phyloP scores from a whole-genome alignment of 2,329 filamentous ascomycete genomes.

The Alternaria ventricosa region DNA sequence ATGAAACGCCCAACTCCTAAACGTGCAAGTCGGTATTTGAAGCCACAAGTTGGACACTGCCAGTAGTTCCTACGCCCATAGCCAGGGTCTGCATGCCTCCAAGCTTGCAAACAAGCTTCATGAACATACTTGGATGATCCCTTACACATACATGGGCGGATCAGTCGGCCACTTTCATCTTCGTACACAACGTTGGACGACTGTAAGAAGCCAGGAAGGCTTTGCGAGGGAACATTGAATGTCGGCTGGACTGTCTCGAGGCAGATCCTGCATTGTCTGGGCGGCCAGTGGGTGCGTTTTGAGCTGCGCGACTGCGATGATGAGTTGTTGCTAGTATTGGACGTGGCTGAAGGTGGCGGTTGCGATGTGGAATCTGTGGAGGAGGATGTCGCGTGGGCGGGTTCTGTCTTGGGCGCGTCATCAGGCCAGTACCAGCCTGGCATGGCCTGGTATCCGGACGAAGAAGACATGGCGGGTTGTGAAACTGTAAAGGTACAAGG shows the following conservation, averaged over 20 bases:
- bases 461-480: slow-evolving; percentile 49
- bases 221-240: slow-evolving; percentile 62
- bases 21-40: slow-evolving; percentile 79
- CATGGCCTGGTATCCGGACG: slow-evolving; percentile 47
- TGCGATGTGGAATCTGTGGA: slow-evolving; percentile 21
- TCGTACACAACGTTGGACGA: slow-evolving; percentile 70
- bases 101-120: slow-evolving; percentile 83
- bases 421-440: slow-evolving; percentile 58
- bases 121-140: slow-evolving; percentile 94
- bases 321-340: slow-evolving; percentile 20
- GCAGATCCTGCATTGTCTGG: slow-evolving; percentile 87
- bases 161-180: slow-evolving; percentile 76
- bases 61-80: slow-evolving; percentile 74
- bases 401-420: slow-evolving; percentile 48
- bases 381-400: slow-evolving; percentile 15
- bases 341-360: slow-evolving; percentile 20
- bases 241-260: slow-evolving; percentile 73
- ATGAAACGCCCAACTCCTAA: slow-evolving; percentile 74
- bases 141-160: slow-evolving; percentile 92
- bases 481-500: slow-evolving; percentile 2
- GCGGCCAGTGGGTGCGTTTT: slow-evolving; percentile 63
- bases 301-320: slow-evolving; percentile 23
- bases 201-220: slow-evolving; percentile 63
- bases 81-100: slow-evolving; percentile 76
- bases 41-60: slow-evolving; percentile 87